Evolutionary conservation across 1,139 yeast species (phyloP).

Genomic region (Saccharomyces pastorianus): DNA sequence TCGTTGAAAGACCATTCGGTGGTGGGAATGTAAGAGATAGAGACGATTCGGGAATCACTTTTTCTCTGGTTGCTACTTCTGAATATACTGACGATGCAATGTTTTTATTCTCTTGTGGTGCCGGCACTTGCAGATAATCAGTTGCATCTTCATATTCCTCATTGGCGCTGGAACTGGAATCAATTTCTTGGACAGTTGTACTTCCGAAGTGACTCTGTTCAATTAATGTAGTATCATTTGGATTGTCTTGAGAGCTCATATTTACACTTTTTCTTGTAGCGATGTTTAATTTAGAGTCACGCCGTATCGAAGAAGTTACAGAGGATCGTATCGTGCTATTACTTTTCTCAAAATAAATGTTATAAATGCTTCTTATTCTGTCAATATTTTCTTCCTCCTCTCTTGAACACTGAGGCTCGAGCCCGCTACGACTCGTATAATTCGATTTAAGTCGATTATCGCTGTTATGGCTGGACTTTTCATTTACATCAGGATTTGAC

Average conservation of each 20-base stretch:
- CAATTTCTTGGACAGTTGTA: not conserved
- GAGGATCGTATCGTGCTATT: constrained; percentile 31
- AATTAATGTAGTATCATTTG: not conserved
- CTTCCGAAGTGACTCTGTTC: not conserved
- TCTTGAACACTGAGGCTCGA: constrained; percentile 12
- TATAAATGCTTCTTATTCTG: constrained; percentile 69
- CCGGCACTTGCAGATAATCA: constrained; percentile 4
- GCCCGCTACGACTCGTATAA: not conserved
- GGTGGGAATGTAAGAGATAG: constrained; percentile 9
- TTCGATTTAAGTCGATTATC: not conserved
- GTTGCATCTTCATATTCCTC: not conserved
- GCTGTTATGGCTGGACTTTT: not conserved
- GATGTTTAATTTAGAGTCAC: not conserved
- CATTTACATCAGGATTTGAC: not conserved
- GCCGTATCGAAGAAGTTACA: constrained; percentile 2
- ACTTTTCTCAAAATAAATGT: constrained; percentile 60
- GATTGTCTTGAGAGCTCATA: not conserved
- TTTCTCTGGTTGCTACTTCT: constrained; percentile 14
- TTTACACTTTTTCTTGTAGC: not conserved
- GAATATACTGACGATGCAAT: constrained; percentile 32
- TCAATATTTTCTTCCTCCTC: constrained; percentile 61
- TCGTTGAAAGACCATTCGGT: constrained; percentile 16
- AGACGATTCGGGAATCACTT: constrained; percentile 3
- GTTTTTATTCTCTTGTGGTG: not conserved
- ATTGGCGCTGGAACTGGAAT: not conserved